phyloP scores from a whole-genome alignment of 2,329 filamentous ascomycete genomes.

The Aureobasidium sp. region DNA sequence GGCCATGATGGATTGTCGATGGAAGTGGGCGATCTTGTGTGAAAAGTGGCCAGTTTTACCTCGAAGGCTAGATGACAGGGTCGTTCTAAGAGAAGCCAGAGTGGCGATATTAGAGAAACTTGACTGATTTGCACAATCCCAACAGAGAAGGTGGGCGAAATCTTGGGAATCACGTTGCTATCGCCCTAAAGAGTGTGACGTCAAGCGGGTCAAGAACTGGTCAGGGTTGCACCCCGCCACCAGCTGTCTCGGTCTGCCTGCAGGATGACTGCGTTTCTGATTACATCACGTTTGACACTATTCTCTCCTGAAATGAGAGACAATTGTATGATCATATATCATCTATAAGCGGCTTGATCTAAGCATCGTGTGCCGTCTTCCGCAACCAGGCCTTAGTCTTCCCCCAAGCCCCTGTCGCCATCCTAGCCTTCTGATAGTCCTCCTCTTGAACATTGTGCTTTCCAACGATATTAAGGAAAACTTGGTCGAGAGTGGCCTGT shows the following conservation, averaged over 20 bases:
- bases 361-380: conserved; percentile 8
- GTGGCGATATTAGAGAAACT: not conserved
- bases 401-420: conserved; percentile 9
- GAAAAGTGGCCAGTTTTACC: not conserved
- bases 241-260: not conserved
- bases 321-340: no score
- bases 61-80: not conserved
- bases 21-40: not conserved
- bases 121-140: not conserved
- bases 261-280: no score
- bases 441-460: conserved; percentile 74
- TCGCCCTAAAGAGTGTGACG: conserved; percentile 1
- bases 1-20: conserved; percentile 20
- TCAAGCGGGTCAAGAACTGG: not conserved
- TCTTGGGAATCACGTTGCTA: conserved; percentile 2
- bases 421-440: conserved; percentile 24
- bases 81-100: not conserved
- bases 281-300: not conserved
- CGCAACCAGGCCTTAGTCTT: conserved; percentile 6
- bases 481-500: conserved; percentile 81
- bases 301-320: not conserved
- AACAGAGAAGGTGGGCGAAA: conserved; percentile 9
- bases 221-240: conserved; percentile 1
- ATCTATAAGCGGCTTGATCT: not conserved
- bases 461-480: conserved; percentile 78